These are phyloP conservation scores for Gossypium turneri DNA, from an alignment of 345 rosid species.

Conservation along the genomic window DNA sequence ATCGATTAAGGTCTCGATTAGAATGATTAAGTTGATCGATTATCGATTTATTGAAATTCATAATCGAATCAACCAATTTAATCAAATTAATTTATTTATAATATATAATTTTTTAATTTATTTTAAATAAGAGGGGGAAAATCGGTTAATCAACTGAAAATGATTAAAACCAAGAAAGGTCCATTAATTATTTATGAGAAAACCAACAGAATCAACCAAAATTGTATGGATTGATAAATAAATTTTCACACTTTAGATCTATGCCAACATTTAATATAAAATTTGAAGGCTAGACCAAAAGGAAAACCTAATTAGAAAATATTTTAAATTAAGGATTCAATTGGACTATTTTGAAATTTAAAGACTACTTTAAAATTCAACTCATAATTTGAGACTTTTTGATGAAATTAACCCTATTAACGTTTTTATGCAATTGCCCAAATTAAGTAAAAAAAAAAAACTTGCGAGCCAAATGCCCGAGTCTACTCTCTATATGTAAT, in stretches of 20 bases:
- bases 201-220: neutral
- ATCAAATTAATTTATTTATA: too few relatives aligned
- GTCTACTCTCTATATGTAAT: neutral
- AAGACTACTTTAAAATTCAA: neutral
- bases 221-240: neutral
- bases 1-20: too few relatives aligned
- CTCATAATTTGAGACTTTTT: neutral
- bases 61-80: too few relatives aligned
- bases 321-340: too few relatives aligned
- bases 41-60: too few relatives aligned
- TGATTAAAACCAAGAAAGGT: rapidly evolving
- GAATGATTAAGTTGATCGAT: too few relatives aligned
- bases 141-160: too few relatives aligned
- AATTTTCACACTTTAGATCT: neutral
- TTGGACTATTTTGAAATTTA: neutral
- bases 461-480: neutral
- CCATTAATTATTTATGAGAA: too few relatives aligned
- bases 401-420: neutral
- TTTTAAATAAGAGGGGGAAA: too few relatives aligned
- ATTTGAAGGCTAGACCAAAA: neutral
- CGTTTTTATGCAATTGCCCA: neutral
- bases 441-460: neutral
- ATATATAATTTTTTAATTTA: too few relatives aligned
- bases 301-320: too few relatives aligned
- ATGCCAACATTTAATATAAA: neutral